Evolutionary conservation across 371 early-diverging fungal genomes (phyloP).

Genomic region (Mucor ambiguus): DNA sequence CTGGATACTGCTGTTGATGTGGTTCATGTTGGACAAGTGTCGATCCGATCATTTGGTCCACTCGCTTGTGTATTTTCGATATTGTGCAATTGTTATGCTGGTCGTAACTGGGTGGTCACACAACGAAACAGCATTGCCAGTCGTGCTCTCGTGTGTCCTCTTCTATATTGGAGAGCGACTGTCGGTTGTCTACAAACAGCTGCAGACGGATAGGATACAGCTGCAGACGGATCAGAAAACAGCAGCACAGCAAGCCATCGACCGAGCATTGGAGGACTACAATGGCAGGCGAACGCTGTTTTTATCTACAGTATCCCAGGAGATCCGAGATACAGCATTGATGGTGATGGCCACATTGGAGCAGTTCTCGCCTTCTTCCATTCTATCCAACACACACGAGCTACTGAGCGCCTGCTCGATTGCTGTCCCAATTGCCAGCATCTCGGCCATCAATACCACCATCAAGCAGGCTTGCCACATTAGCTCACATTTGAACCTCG

Average conservation of each 20-base stretch:
- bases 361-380: slow-evolving; percentile 49
- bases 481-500: slow-evolving; percentile 34
- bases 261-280: slow-evolving; percentile 30
- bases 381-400: slow-evolving; percentile 49
- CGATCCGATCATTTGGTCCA: not conserved
- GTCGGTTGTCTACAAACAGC: not conserved
- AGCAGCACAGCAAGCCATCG: slow-evolving; percentile 18
- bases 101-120: not conserved
- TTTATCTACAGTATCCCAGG: slow-evolving; percentile 46
- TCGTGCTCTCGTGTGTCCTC: not conserved
- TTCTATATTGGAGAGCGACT: slow-evolving; percentile 5
- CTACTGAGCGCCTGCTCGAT: slow-evolving; percentile 56
- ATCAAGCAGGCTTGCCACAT: slow-evolving; percentile 46
- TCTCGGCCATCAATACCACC: slow-evolving; percentile 46
- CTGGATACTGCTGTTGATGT: slow-evolving; percentile 9
- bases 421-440: slow-evolving; percentile 54
- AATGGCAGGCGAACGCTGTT: slow-evolving; percentile 26
- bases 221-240: slow-evolving; percentile 1
- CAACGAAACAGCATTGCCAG: not conserved
- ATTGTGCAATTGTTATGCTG: slow-evolving; percentile 5
- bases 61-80: slow-evolving; percentile 1
- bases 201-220: not conserved
- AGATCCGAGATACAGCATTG: slow-evolving; percentile 53
- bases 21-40: not conserved
- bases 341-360: slow-evolving; percentile 57